These are phyloP conservation scores for Globisporangium recalcitrans DNA, from an alignment of 352 stramenopile species.

Conservation along the genomic window DNA sequence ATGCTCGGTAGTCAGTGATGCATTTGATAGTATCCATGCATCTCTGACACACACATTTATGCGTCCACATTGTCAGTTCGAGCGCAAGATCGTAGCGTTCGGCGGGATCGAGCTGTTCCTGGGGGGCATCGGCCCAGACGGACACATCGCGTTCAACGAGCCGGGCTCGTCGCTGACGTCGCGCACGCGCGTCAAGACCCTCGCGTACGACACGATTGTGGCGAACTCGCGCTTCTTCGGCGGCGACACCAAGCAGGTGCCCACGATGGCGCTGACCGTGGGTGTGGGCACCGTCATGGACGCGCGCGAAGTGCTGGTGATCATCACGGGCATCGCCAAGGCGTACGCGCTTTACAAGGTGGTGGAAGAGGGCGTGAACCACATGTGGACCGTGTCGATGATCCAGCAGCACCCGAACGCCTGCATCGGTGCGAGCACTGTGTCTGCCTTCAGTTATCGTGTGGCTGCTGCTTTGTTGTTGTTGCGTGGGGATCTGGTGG, in stretches of 20 bases:
- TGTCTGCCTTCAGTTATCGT: not conserved
- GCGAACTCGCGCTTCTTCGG: slow-evolving; percentile 88
- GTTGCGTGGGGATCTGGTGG: no score
- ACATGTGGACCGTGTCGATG: slow-evolving; percentile 90
- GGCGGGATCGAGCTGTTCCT: slow-evolving; percentile 91
- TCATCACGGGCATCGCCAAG: slow-evolving; percentile 85
- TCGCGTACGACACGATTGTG: slow-evolving; percentile 88
- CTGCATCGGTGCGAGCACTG: slow-evolving; percentile 54
- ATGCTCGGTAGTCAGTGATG: not conserved
- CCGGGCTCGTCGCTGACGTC: slow-evolving; percentile 78
- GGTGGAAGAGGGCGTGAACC: slow-evolving; percentile 86
- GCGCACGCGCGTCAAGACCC: slow-evolving; percentile 83
- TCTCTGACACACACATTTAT: not conserved
- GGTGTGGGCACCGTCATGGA: slow-evolving; percentile 88
- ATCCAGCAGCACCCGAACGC: slow-evolving; percentile 82
- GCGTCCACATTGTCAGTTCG: slow-evolving; percentile 36
- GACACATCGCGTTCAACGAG: slow-evolving; percentile 93
- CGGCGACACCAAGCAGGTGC: slow-evolving; percentile 74
- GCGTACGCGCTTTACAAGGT: slow-evolving; percentile 86
- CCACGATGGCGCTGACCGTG: slow-evolving; percentile 88
- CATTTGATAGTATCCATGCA: not conserved
- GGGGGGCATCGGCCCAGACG: slow-evolving; percentile 89
- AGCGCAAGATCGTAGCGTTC: slow-evolving; percentile 69
- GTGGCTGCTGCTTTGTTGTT: not conserved
- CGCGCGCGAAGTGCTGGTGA: slow-evolving; percentile 79